Base-by-base conservation (phyloP, 1,284 basidiomycete species). In the Wolfiporia cocos region DNA sequence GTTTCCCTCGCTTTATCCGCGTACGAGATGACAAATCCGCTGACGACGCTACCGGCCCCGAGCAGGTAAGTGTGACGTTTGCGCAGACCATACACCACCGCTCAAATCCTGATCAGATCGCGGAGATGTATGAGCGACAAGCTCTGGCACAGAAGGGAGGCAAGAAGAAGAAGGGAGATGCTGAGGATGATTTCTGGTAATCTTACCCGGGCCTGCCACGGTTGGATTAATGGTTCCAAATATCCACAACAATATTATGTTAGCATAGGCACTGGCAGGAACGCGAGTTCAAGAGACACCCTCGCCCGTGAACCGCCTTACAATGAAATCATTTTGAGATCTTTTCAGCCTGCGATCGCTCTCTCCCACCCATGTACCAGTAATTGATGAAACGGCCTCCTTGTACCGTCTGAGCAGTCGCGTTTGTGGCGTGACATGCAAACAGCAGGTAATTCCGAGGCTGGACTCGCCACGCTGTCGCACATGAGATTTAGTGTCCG, bases 361-460 rank as follows among this genome's bases (percentile, higher is more conserved):
- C 87, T 38, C 80, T 74, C 17, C 88, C 87, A 39, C 88, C 88
- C 39, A 78, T 69, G 59, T 91, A 68, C 90, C 91, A 93, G 64
- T 95, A 96, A 54, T 93, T 87, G 46, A 87, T 57, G 62, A 92
- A 96, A 30, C 93, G 82, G 11, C 65, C 69, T n/a, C 84, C 86
- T 64, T 97, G 92, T 17, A 88, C 55, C 2, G 76, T 63, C 63
- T 97, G 93, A 0, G 92, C 87, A n/a, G 86, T 72, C 4, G 84
- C 78, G 63, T 97, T 97, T 41, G 92, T 95, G 14, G 76, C 69
- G 66, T 97, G 93, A 63, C 93, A 96, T 4, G 86, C 92, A 65
- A 96, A 91, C 41, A 96, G 75, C 42, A 96, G 75, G 70, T 95
- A 92, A 65, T 98, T 98, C 52, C 94, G 80, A 14, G 93, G 93